These are phyloP conservation scores for Pseudogymnoascus destructans DNA, from an alignment of 2,329 filamentous ascomycete genomes.

Conservation along the genomic window DNA sequence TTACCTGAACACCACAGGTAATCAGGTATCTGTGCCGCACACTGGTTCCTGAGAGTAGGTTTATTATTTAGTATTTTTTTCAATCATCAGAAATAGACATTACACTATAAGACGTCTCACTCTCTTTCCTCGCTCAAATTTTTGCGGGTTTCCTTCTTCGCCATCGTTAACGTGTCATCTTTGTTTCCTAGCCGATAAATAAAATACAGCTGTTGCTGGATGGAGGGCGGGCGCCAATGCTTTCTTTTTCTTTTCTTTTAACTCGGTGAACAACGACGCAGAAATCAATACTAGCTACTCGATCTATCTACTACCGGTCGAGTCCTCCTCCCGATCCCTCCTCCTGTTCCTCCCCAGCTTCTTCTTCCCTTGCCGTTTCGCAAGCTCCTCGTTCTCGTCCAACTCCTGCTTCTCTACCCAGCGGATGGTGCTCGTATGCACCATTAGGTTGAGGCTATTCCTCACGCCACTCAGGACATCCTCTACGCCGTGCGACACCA, in stretches of 20 bases:
- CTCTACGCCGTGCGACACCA: not conserved
- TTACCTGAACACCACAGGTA: too few species aligned
- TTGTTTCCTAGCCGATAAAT: not conserved
- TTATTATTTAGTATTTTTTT: not conserved
- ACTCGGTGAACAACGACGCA: too few species aligned
- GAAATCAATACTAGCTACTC: too few species aligned
- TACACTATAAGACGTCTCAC: not conserved
- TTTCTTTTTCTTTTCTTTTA: too few species aligned
- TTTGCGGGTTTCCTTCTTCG: not conserved
- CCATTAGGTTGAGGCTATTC: not conserved
- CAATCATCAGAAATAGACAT: not conserved
- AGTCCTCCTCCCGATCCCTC: too few species aligned
- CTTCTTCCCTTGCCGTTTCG: too few species aligned
- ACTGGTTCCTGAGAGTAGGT: too few species aligned
- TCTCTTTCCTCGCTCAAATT: not conserved
- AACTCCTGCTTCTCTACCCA: not conserved
- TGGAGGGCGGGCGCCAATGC: not conserved
- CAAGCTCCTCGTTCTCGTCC: too few species aligned
- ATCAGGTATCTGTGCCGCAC: too few species aligned
- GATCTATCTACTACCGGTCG: too few species aligned
- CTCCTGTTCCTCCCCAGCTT: too few species aligned
- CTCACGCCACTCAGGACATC: not conserved
- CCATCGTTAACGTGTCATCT: not conserved
- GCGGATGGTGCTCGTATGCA: not conserved
- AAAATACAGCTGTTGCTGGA: not conserved